Percentiles rank a stretch among this genome's conserved stretches.
phyloP scores from a whole-genome alignment of 257 asterid species.

The Leonotis leonurus region DNA sequence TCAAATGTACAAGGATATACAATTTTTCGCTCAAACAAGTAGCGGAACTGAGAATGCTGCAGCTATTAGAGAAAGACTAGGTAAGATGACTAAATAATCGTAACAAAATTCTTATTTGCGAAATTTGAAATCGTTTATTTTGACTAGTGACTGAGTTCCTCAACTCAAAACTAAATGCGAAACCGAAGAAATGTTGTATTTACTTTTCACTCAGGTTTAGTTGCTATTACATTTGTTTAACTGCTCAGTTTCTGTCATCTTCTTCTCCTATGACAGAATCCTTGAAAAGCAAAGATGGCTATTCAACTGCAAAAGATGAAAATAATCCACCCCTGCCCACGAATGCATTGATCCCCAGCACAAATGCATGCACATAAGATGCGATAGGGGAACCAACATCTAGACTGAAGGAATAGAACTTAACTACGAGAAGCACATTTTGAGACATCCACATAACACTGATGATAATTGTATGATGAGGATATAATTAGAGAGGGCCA shows the following conservation, averaged over 20 bases:
- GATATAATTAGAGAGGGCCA: too few species aligned
- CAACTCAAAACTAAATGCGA: neutral
- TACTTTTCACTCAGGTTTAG: too few species aligned
- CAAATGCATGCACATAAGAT: too few species aligned
- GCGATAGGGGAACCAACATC: too few species aligned
- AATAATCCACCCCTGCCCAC: conserved; percentile 13
- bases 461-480: too few species aligned
- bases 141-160: neutral
- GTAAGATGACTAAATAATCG: conserved; percentile 24
- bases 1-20: conserved; percentile 47
- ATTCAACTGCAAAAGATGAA: conserved; percentile 19
- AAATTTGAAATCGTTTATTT: neutral
- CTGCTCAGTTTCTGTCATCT: too few species aligned
- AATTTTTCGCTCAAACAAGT: conserved; percentile 56
- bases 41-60: conserved; percentile 52
- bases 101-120: neutral
- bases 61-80: conserved; percentile 47
- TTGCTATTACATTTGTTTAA: too few species aligned
- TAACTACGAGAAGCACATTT: too few species aligned
- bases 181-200: neutral
- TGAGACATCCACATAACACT: too few species aligned
- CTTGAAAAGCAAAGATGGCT: conserved; percentile 33
- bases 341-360: too few species aligned
- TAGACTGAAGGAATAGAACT: neutral
- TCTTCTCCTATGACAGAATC: conserved; percentile 34